Evolutionary conservation across 1,284 basidiomycete genomes (phyloP).

Genomic region (Exobasidium cylindrosporum): DNA sequence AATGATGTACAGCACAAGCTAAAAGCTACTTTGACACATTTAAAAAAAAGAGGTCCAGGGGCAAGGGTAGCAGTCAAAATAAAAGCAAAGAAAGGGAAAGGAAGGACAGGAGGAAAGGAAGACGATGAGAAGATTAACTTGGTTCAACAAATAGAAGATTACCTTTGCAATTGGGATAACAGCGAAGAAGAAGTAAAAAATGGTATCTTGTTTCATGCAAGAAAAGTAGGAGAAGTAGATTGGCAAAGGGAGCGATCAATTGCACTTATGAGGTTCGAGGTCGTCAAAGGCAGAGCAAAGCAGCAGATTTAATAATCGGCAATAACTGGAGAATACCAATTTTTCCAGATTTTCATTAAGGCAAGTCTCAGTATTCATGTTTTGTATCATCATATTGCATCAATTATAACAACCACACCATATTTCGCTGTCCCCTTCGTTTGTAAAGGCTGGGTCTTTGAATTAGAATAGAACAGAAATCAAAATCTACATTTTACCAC

Average conservation of each 20-base stretch:
- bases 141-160: background rate
- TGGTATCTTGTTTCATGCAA: background rate
- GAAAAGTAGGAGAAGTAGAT: background rate
- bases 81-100: constrained; percentile 23
- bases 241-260: constrained; percentile 4
- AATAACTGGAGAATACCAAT: too few relatives aligned
- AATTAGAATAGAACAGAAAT: too few relatives aligned
- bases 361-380: too few relatives aligned
- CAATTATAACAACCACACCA: background rate
- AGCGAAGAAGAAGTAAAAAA: background rate
- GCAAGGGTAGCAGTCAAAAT: constrained; percentile 17
- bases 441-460: too few relatives aligned
- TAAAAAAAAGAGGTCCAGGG: constrained; percentile 17
- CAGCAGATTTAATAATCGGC: too few relatives aligned
- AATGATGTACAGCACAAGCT: constrained; percentile 47
- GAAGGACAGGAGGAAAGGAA: background rate
- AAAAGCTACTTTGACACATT: constrained; percentile 26
- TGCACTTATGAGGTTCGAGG: constrained; percentile 5
- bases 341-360: too few relatives aligned
- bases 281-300: constrained; percentile 3
- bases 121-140: background rate
- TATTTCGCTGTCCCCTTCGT: background rate
- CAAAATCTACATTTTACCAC: constrained; percentile 11
- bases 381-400: too few relatives aligned
- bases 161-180: constrained; percentile 6